Evolutionary conservation across 1,284 basidiomycete genomes (phyloP).

Genomic region (Puccinia hordei): DNA sequence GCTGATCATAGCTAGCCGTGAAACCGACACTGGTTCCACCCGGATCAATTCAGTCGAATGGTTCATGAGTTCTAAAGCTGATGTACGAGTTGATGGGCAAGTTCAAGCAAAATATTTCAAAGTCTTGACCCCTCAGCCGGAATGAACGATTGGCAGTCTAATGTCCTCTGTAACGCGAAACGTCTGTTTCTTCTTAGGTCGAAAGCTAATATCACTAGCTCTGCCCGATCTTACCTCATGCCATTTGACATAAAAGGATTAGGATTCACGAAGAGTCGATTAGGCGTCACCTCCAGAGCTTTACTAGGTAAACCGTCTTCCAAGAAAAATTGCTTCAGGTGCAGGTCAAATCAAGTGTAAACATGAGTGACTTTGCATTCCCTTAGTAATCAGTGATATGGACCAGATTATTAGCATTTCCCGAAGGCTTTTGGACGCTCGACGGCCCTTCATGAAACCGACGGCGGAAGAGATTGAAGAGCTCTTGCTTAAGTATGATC

Average conservation of each 20-base stretch:
- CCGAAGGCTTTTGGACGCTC: constrained; percentile 76
- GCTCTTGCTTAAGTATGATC: constrained; percentile 79
- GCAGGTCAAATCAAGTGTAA: neutral
- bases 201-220: constrained; percentile 43
- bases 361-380: neutral
- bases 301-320: constrained; percentile 31
- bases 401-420: constrained; percentile 76
- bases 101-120: no score
- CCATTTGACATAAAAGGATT: constrained; percentile 40
- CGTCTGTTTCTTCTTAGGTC: constrained; percentile 19
- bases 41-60: constrained; percentile 50
- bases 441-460: constrained; percentile 74
- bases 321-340: neutral
- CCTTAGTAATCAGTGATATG: constrained; percentile 72
- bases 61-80: constrained; percentile 49
- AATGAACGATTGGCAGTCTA: neutral
- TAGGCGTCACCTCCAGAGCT: constrained; percentile 47
- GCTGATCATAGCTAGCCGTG: constrained; percentile 65
- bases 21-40: constrained; percentile 17
- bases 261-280: constrained; percentile 44
- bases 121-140: neutral
- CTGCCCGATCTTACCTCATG: constrained; percentile 30
- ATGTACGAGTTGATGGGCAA: constrained; percentile 43
- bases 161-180: neutral
- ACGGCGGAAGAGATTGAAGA: constrained; percentile 80